These are phyloP conservation scores for Trichoderma pleuroti DNA, from an alignment of 2,329 filamentous ascomycete species.

Conservation along the genomic window DNA sequence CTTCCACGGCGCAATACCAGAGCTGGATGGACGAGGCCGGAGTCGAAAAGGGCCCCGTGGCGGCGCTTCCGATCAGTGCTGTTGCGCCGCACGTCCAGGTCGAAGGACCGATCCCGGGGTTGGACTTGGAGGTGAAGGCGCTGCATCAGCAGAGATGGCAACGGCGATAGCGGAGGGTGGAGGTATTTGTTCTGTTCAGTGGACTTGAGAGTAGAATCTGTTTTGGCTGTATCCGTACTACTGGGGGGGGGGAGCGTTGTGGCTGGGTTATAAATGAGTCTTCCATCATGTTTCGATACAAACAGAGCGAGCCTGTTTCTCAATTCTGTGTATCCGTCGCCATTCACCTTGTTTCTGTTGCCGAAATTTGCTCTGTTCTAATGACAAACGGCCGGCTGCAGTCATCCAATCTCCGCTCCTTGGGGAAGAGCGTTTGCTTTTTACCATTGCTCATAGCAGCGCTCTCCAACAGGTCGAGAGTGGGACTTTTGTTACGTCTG, in stretches of 20 bases:
- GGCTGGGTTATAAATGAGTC: not conserved
- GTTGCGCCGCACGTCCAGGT: slow-evolving; percentile 30
- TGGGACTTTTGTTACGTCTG: not conserved
- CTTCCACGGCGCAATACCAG: slow-evolving; percentile 30
- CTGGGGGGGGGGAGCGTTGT: not conserved
- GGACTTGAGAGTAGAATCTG: not conserved
- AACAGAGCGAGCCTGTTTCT: not conserved
- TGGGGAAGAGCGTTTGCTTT: not conserved
- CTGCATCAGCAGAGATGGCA: slow-evolving; percentile 25
- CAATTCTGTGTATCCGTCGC: not conserved
- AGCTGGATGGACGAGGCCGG: slow-evolving; percentile 31
- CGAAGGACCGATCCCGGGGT: slow-evolving; percentile 30
- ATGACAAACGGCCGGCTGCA: not conserved
- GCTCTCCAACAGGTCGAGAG: not conserved
- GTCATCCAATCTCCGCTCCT: not conserved
- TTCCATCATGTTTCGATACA: not conserved
- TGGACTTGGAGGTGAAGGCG: slow-evolving; percentile 30
- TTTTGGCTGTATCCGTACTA: not conserved
- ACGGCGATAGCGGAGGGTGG: not conserved
- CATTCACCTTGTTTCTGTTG: not conserved
- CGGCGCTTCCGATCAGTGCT: slow-evolving; percentile 28
- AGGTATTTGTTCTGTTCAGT: not conserved
- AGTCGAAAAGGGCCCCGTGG: slow-evolving; percentile 22
- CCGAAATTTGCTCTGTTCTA: not conserved
- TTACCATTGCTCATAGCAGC: not conserved